Evolutionary conservation across 2,329 filamentous ascomycete genomes (phyloP), one percentile per base, ranked within the genome.

Genomic region (Teratosphaeria gauchensis): DNA sequence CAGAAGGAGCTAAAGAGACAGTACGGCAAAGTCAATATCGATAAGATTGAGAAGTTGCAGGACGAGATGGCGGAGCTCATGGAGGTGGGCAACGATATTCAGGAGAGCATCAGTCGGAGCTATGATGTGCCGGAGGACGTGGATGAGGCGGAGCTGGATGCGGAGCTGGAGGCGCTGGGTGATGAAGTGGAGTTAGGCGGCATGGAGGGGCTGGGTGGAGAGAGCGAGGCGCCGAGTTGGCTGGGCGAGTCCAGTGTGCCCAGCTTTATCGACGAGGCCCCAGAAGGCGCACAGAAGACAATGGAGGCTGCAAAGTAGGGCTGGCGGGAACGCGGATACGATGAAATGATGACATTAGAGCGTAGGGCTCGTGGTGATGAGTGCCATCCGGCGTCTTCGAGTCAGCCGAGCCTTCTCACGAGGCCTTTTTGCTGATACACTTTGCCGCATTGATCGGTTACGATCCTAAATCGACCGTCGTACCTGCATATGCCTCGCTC

Each of bases 51-150:
- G 81, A 82, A 88, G 66, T 83, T 99, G 81, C 92, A 99, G 82
- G 94, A 99, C 73, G 92, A 99, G 77, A 97, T 99, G 94, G 92
- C 92, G 5, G 94, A 99, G 75, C 74, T 99, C 68, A 89, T 99
- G 84, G 94, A 99, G 71, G 87, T 96, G 61, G 92, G 94, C 3
- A 97, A 97, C 74, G 94, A 99, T 75, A 99, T 99, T 60, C 91
- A 99, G 76, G 94, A 97, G 77, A 92, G 88, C 65, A 87, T 99
- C 59, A 87, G 88, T 61, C 77, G 94, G 63, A 89, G 89, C 65
- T 99, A 99, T 74, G 92, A 97, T 71, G 82, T 99, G 38, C 94
- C 94, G 0, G 94, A 99, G 69, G 94, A 97, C 73, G 91, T 99
- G 24, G 92, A 97, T 73, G 94, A 99, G 83, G 85, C 88, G 1